phyloP scores from a whole-genome alignment of 2,329 filamentous ascomycete species.

The Aphanoascus verrucosus region DNA sequence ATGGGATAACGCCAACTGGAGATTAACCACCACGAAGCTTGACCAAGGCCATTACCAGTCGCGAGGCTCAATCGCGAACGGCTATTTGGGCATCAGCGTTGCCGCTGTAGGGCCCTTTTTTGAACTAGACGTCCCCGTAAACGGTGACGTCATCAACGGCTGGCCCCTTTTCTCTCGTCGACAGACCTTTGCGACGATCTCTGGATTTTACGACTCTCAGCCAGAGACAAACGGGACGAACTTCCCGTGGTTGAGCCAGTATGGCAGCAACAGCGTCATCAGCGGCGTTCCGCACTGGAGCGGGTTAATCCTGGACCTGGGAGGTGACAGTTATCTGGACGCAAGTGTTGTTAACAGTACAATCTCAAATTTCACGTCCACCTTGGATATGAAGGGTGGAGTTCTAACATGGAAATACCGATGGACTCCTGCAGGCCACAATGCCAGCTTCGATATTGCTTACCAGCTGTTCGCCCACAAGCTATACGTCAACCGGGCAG shows the following conservation, averaged over 20 bases:
- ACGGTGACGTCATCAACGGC: conserved; percentile 48
- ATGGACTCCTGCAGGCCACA: conserved; percentile 48
- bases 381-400: conserved; percentile 53
- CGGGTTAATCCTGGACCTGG: conserved; percentile 48
- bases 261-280: conserved; percentile 60
- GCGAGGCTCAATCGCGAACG: conserved; percentile 51
- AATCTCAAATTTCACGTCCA: conserved; percentile 51
- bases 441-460: conserved; percentile 46
- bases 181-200: conserved; percentile 56
- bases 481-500: conserved; percentile 50
- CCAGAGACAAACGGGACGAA: conserved; percentile 50
- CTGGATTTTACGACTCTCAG: conserved; percentile 56
- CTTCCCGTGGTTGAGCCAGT: conserved; percentile 57
- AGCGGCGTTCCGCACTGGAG: conserved; percentile 60
- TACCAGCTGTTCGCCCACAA: conserved; percentile 59
- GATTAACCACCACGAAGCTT: conserved; percentile 42
- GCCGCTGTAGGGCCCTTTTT: conserved; percentile 55
- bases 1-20: conserved; percentile 51
- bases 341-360: conserved; percentile 49
- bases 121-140: conserved; percentile 43
- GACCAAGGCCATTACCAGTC: conserved; percentile 51
- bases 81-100: conserved; percentile 54
- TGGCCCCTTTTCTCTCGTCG: conserved; percentile 57
- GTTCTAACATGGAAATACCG: conserved; percentile 54
- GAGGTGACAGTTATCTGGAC: conserved; percentile 46